These are phyloP conservation scores for Wickerhamia fluorescens DNA, from an alignment of 805 yeast species.

Conservation along the genomic window DNA sequence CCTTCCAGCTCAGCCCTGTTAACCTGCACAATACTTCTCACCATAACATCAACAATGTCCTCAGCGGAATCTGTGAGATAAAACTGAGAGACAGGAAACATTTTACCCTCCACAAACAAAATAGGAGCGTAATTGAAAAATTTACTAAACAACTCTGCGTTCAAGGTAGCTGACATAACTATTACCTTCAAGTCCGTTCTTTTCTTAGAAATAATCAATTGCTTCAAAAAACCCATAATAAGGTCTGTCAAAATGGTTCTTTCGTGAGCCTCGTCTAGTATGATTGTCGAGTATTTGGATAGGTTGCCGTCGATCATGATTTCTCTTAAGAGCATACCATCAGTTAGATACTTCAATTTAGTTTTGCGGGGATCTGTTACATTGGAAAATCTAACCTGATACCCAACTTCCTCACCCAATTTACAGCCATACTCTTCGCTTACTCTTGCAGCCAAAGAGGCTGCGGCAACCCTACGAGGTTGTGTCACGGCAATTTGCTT, in stretches of 20 bases:
- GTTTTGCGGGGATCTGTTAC: conserved; percentile 49
- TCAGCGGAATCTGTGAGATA: conserved; percentile 62
- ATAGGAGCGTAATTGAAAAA: conserved; percentile 82
- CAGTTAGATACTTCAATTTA: conserved; percentile 78
- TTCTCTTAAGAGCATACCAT: conserved; percentile 95
- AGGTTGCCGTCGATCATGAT: conserved; percentile 67
- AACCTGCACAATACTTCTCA: conserved; percentile 68
- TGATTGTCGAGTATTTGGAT: conserved; percentile 61
- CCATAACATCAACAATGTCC: conserved; percentile 76
- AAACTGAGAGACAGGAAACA: conserved; percentile 71
- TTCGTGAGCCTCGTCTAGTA: conserved; percentile 97
- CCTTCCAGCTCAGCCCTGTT: conserved; percentile 79
- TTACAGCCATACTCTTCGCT: conserved; percentile 77
- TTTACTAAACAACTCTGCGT: conserved; percentile 77
- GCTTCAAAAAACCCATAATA: conserved; percentile 80
- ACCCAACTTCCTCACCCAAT: conserved; percentile 82
- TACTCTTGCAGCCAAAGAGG: conserved; percentile 87
- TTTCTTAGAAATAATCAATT: conserved; percentile 43
- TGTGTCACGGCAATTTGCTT: conserved; percentile 85
- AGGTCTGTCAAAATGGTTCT: conserved; percentile 89
- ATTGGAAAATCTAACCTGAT: conserved; percentile 87
- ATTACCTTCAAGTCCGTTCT: conserved; percentile 59
- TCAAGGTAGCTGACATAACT: conserved; percentile 95
- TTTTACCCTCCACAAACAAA: conserved; percentile 81
- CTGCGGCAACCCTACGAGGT: conserved; percentile 97